Evolutionary conservation across 495 filamentous ascomycete species (phyloP).

Genomic region (Neurospora sp.): DNA sequence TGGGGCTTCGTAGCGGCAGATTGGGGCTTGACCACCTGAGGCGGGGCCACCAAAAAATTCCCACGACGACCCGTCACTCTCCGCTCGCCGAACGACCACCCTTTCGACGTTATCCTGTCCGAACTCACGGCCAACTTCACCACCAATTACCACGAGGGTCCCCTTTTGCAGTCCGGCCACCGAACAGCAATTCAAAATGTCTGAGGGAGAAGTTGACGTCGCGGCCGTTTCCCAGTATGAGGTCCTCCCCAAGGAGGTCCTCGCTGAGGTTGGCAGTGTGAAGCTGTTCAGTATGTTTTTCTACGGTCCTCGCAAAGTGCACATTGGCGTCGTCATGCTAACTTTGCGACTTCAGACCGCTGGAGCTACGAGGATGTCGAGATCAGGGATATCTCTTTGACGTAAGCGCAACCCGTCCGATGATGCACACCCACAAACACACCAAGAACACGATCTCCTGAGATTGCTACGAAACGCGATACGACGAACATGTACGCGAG

Average conservation of each 20-base stretch:
- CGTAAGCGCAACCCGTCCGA: constrained; percentile 53
- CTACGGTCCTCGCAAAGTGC: constrained; percentile 20
- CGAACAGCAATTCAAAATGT: constrained; percentile 56
- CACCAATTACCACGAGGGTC: neutral
- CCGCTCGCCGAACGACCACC: neutral
- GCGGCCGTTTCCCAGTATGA: constrained; percentile 60
- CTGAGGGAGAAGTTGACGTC: constrained; percentile 95
- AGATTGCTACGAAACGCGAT: neutral
- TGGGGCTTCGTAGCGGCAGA: constrained; percentile 15
- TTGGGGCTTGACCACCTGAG: constrained; percentile 11
- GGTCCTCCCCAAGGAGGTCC: constrained; percentile 92
- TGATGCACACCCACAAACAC: neutral
- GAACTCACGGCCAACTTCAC: neutral
- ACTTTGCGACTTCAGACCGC: constrained; percentile 24
- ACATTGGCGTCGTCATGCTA: constrained; percentile 11
- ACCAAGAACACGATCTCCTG: neutral
- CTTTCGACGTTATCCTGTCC: neutral
- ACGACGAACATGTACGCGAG: neutral
- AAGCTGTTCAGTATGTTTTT: constrained; percentile 77
- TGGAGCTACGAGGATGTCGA: constrained; percentile 98
- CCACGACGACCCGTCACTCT: neutral
- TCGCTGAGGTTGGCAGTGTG: constrained; percentile 78
- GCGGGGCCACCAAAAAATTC: constrained; percentile 34
- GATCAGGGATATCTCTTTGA: constrained; percentile 98
- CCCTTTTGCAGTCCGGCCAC: neutral